phyloP scores from a whole-genome alignment of 306 rosid species.

The Vicia faba region DNA sequence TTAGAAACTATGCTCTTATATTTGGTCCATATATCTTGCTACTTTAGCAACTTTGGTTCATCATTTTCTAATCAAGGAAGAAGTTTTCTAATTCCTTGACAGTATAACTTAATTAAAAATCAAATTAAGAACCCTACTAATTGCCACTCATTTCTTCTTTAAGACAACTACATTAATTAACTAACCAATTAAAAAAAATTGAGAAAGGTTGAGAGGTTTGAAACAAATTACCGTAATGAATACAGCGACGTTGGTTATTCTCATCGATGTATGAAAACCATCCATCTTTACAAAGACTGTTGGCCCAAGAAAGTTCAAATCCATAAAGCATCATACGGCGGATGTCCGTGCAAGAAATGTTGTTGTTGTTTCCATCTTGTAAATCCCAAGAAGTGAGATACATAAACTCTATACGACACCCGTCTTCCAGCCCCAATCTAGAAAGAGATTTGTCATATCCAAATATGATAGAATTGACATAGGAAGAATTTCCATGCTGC shows the following conservation, averaged over 20 bases:
- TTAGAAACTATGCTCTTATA: too few relatives aligned
- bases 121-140: too few relatives aligned
- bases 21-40: too few relatives aligned
- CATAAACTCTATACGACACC: conserved; percentile 3
- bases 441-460: background rate
- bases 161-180: too few relatives aligned
- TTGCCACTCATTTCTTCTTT: too few relatives aligned
- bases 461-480: background rate
- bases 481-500: background rate
- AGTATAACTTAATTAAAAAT: too few relatives aligned
- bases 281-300: background rate
- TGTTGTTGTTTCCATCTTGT: background rate
- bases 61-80: too few relatives aligned
- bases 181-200: too few relatives aligned
- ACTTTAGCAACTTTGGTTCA: too few relatives aligned
- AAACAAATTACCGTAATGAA: background rate
- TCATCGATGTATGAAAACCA: background rate
- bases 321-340: background rate
- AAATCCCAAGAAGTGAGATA: background rate
- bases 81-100: too few relatives aligned
- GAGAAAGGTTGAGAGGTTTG: background rate
- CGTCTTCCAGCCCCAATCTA: background rate
- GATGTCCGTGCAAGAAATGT: background rate
- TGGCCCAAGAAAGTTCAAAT: conserved; percentile 2
- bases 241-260: background rate